A percentile compares a stretch with the other conserved stretches of the same genome.
Conservation (phyloP, 768 basidiomycete species). For the Strobilomyces confusus region DNA sequence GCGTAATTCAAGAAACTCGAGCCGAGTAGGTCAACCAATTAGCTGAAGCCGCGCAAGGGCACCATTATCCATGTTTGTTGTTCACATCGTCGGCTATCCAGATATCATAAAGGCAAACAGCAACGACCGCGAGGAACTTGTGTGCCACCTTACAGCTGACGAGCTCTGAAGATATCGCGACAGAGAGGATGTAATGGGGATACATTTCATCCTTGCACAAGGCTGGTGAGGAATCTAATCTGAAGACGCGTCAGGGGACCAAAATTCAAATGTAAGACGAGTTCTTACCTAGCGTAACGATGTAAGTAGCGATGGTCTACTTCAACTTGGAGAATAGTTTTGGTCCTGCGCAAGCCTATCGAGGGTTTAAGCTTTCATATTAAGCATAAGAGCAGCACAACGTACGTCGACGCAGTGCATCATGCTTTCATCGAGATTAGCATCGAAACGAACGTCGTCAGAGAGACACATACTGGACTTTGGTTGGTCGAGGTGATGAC, state of each 20-base stretch:
- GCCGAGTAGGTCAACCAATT: too few species aligned
- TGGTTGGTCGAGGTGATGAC: not conserved
- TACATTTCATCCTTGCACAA: slow-evolving; percentile 11
- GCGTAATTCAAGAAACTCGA: not conserved
- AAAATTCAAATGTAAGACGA: not conserved
- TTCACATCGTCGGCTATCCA: not conserved
- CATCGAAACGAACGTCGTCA: not conserved
- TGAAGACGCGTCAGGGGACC: not conserved
- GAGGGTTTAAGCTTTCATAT: slow-evolving; percentile 3
- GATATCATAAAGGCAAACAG: not conserved
- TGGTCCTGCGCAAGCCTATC: slow-evolving; percentile 58
- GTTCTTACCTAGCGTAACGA: slow-evolving; percentile 18
- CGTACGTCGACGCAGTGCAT: slow-evolving; percentile 92
- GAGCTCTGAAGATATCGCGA: not conserved
- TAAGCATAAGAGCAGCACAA: slow-evolving; percentile 5
- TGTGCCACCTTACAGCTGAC: not conserved
- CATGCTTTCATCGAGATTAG: slow-evolving; percentile 45
- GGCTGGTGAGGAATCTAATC: slow-evolving; percentile 13
- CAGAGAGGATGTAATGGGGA: not conserved
- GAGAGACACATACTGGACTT: slow-evolving; percentile 63
- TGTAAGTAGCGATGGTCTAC: slow-evolving; percentile 10
- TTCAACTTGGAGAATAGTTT: slow-evolving; percentile 77
- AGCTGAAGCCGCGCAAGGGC: not conserved
- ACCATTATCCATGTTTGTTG: not conserved
- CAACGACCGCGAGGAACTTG: not conserved